A percentile compares a stretch with the other conserved stretches of the same genome.
phyloP scores from a whole-genome alignment of 495 filamentous ascomycete genomes.

The Hyaloscypha finlandica region DNA sequence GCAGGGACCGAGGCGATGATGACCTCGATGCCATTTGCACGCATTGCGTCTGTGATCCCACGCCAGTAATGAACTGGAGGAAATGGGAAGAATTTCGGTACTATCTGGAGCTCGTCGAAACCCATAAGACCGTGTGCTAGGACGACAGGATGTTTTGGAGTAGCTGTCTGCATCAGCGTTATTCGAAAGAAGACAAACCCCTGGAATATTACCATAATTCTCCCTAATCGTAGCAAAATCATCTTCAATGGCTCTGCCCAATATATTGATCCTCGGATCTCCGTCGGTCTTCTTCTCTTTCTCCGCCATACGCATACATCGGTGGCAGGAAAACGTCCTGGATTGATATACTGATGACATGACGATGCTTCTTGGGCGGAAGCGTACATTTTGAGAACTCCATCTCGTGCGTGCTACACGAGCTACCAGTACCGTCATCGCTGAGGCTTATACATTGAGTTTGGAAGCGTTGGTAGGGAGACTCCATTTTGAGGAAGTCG shows the following conservation, averaged over 20 bases:
- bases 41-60: slow-evolving; percentile 79
- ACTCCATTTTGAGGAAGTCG: slow-evolving; percentile 27
- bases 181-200: not conserved
- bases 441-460: slow-evolving; percentile 26
- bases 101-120: slow-evolving; percentile 80
- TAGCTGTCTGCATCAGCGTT: slow-evolving; percentile 39
- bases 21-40: slow-evolving; percentile 71
- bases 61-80: slow-evolving; percentile 90
- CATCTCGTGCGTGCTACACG: slow-evolving; percentile 32
- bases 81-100: slow-evolving; percentile 56
- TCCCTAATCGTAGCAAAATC: slow-evolving; percentile 74
- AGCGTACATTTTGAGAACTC: slow-evolving; percentile 17
- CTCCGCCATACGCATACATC: slow-evolving; percentile 13
- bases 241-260: slow-evolving; percentile 72
- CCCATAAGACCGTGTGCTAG: slow-evolving; percentile 91
- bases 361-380: not conserved
- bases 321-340: slow-evolving; percentile 1
- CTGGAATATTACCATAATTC: slow-evolving; percentile 60
- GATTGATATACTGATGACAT: slow-evolving; percentile 2
- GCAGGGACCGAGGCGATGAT: slow-evolving; percentile 81
- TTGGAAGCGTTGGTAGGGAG: slow-evolving; percentile 6
- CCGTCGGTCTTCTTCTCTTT: slow-evolving; percentile 33
- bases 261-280: slow-evolving; percentile 61
- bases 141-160: slow-evolving; percentile 72
- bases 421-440: slow-evolving; percentile 29